Percentiles rank a stretch among this genome's conserved stretches.
phyloP scores from a whole-genome alignment of 1,284 basidiomycete species.

The Athelia psychrophila region DNA sequence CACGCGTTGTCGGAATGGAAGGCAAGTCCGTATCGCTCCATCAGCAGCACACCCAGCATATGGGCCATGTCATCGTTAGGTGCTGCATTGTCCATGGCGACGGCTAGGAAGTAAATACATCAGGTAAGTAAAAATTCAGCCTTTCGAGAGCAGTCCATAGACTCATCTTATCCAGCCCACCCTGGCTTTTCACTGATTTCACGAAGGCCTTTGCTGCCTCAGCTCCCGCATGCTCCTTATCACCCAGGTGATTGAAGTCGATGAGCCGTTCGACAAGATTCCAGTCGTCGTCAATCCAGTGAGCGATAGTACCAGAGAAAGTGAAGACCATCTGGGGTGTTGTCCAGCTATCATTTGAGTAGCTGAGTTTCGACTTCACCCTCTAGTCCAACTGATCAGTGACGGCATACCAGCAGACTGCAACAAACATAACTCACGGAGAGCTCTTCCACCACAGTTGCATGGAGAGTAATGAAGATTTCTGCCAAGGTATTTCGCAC shows the following conservation, averaged over 20 bases:
- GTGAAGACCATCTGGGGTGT: slow-evolving; percentile 26
- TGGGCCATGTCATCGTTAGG: slow-evolving; percentile 11
- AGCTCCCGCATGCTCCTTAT: slow-evolving; percentile 27
- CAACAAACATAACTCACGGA: slow-evolving; percentile 9
- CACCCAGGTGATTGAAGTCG: slow-evolving; percentile 24
- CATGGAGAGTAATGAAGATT: slow-evolving; percentile 24
- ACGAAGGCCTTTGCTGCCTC: slow-evolving; percentile 23
- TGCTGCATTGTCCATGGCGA: slow-evolving; percentile 28
- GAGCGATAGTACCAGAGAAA: slow-evolving; percentile 24
- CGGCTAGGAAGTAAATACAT: slow-evolving; percentile 20
- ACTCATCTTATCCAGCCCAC: slow-evolving; percentile 28
- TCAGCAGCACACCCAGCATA: slow-evolving; percentile 5
- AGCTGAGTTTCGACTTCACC: slow-evolving; percentile 23
- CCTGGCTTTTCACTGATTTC: slow-evolving; percentile 12
- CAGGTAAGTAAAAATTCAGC: too few species aligned
- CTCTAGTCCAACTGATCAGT: slow-evolving; percentile 9
- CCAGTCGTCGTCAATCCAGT: slow-evolving; percentile 26
- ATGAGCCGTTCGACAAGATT: slow-evolving; percentile 24
- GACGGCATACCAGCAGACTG: not conserved
- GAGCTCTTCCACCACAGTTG: slow-evolving; percentile 23
- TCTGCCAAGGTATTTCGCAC: slow-evolving; percentile 20
- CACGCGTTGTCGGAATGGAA: slow-evolving; percentile 10
- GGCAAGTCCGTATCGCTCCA: slow-evolving; percentile 10
- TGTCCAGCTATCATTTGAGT: slow-evolving; percentile 26
- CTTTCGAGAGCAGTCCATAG: slow-evolving; percentile 1